These are phyloP conservation scores for Boletales sp. DNA, from an alignment of 768 basidiomycete species.

Conservation along the genomic window DNA sequence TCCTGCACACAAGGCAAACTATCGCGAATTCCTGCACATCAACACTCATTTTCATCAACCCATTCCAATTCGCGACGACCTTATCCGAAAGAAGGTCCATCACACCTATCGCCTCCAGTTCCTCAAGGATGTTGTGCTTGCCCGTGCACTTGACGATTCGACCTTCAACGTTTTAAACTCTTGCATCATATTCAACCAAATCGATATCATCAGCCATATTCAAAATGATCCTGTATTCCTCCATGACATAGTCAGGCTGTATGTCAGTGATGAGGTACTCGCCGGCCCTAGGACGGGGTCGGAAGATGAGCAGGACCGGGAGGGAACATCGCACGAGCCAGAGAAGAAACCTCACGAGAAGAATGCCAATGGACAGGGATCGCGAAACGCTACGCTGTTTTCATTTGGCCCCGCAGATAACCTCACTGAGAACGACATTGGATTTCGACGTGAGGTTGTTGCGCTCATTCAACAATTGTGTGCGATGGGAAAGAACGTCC, in stretches of 20 bases:
- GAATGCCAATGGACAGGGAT: constrained; percentile 27
- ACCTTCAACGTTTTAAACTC: constrained; percentile 97
- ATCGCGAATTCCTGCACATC: constrained; percentile 86
- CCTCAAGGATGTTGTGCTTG: constrained; percentile 97
- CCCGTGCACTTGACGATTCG: constrained; percentile 90
- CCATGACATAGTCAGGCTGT: constrained; percentile 70
- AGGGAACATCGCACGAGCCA: constrained; percentile 24
- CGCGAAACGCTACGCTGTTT: constrained; percentile 32
- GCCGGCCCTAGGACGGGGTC: constrained; percentile 34
- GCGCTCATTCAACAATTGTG: constrained; percentile 89
- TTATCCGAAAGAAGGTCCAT: constrained; percentile 85
- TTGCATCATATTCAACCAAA: constrained; percentile 98
- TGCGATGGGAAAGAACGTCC: constrained; percentile 95
- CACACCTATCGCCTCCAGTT: constrained; percentile 97
- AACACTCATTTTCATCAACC: constrained; percentile 88
- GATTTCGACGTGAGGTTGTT: constrained; percentile 71
- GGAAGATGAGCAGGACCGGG: constrained; percentile 28
- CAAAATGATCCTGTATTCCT: constrained; percentile 76
- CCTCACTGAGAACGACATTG: constrained; percentile 51
- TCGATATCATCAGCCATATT: constrained; percentile 92
- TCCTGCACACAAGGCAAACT: constrained; percentile 93
- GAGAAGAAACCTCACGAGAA: constrained; percentile 41
- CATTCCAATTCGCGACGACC: constrained; percentile 71
- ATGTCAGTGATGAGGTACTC: constrained; percentile 69
- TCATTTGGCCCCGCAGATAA: constrained; percentile 57